phyloP scores from a whole-genome alignment of 305 asterid species.

The Andrographis paniculata region DNA sequence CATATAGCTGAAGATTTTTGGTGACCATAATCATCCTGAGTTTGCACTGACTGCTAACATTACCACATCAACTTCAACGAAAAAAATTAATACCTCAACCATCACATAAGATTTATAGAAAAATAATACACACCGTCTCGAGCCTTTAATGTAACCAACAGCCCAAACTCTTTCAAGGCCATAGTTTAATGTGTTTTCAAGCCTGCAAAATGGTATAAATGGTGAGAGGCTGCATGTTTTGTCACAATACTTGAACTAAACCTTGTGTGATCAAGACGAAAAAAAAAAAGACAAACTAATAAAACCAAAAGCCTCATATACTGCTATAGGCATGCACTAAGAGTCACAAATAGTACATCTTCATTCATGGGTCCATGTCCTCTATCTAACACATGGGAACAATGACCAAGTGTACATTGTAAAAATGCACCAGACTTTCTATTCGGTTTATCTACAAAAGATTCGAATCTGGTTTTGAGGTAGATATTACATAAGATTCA shows the following conservation, averaged over 20 bases:
- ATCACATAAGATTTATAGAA: slow-evolving; percentile 8
- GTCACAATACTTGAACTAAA: not conserved
- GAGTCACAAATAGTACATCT: too few relatives aligned
- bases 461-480: not conserved
- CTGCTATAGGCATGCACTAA: too few relatives aligned
- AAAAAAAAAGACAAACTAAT: not conserved
- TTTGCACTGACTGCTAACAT: not conserved
- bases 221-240: slow-evolving; percentile 18
- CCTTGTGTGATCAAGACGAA: not conserved
- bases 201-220: slow-evolving; percentile 45
- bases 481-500: not conserved
- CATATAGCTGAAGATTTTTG: not conserved
- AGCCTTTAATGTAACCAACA: slow-evolving; percentile 79
- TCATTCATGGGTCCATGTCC: too few relatives aligned
- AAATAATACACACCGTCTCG: slow-evolving; percentile 63
- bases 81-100: not conserved
- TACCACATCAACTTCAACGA: slow-evolving; percentile 13
- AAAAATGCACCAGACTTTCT: not conserved
- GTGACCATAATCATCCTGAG: not conserved
- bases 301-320: not conserved
- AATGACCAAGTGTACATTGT: not conserved
- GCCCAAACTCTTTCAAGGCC: slow-evolving; percentile 99
- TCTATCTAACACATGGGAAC: not conserved
- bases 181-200: slow-evolving; percentile 92
- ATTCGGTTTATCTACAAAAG: not conserved